Conservation (phyloP, 352 stramenopile genomes). For the Pythium volutum region DNA sequence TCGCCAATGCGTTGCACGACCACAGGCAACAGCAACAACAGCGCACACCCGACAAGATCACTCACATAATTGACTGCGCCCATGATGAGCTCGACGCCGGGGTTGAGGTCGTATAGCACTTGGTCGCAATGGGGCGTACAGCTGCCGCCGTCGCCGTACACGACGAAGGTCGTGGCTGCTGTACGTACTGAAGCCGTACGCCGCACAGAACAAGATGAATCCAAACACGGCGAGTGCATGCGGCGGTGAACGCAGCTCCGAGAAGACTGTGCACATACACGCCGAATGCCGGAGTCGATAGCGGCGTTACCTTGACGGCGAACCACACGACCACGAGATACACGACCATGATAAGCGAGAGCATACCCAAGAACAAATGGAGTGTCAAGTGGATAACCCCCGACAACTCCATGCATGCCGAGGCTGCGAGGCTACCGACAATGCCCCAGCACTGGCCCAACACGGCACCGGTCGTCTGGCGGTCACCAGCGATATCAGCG, state of each 20-base stretch:
- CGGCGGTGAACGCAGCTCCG: constrained; percentile 27
- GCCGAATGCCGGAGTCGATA: too few relatives aligned
- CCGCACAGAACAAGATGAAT: too few relatives aligned
- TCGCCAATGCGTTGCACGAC: constrained; percentile 38
- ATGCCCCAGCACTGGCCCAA: constrained; percentile 48
- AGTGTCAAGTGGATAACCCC: constrained; percentile 42
- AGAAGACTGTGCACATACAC: neutral
- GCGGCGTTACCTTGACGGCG: constrained; percentile 35
- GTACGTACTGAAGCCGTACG: too few relatives aligned
- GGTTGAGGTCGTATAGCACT: constrained; percentile 35
- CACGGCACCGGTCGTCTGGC: constrained; percentile 44
- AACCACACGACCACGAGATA: constrained; percentile 15
- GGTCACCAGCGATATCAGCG: constrained; percentile 51
- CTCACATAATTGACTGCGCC: constrained; percentile 30
- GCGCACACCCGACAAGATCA: constrained; percentile 35
- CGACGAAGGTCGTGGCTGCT: too few relatives aligned
- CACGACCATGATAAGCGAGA: constrained; percentile 35
- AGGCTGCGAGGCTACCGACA: constrained; percentile 42
- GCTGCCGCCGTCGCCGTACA: constrained; percentile 17
- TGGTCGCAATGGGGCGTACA: constrained; percentile 22
- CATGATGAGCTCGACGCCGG: constrained; percentile 39
- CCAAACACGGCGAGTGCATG: constrained; percentile 14
- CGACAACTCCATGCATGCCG: constrained; percentile 47
- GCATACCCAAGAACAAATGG: constrained; percentile 49
- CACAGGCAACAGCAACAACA: constrained; percentile 37